Evolutionary conservation across 345 rosid species (phyloP).

Genomic region (Citrus mangshanensis): DNA sequence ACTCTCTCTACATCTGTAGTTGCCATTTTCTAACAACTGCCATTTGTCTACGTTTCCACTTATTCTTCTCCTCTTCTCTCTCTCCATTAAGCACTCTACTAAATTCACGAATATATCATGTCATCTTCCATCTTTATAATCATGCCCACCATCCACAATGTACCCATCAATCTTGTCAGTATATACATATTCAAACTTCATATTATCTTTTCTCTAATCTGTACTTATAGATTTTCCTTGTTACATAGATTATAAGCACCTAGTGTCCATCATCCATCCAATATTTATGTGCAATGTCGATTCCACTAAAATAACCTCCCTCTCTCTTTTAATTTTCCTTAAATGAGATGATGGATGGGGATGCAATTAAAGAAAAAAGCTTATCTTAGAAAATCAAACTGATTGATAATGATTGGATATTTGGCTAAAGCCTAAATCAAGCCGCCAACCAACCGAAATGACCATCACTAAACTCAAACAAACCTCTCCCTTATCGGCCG

Average conservation of each 20-base stretch:
- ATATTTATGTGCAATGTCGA: background rate
- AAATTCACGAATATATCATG: no score
- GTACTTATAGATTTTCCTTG: no score
- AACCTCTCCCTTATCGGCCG: background rate
- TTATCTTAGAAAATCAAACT: background rate
- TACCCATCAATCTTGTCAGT: background rate
- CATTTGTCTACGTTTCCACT: background rate
- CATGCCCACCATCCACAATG: no score
- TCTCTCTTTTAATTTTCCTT: no score
- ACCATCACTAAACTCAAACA: no score
- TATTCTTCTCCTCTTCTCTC: background rate
- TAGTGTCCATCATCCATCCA: background rate
- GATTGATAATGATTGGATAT: background rate
- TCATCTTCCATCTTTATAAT: no score
- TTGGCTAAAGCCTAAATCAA: background rate
- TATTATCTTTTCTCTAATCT: no score
- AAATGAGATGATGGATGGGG: background rate
- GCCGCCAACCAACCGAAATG: background rate
- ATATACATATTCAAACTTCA: background rate
- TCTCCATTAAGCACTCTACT: no score
- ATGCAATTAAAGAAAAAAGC: background rate
- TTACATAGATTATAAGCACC: no score
- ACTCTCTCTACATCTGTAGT: background rate
- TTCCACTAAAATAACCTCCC: background rate
- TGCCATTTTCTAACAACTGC: background rate